Base-by-base conservation (phyloP, 805 yeast genomes). In the Candida coquimbonensis region DNA sequence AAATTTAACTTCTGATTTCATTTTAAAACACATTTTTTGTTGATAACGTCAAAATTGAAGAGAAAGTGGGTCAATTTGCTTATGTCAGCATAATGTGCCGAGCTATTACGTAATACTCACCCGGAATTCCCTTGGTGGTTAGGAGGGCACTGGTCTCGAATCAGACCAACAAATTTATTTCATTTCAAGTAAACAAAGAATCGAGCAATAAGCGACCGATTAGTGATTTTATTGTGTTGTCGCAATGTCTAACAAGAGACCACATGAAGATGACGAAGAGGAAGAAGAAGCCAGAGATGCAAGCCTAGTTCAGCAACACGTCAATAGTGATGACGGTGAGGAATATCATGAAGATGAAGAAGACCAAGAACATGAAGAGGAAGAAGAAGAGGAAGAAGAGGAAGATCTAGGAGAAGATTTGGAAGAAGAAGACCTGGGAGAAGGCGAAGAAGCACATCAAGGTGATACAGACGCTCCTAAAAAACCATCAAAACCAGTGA, bases 361-460 rank as follows among this genome's bases (percentile, higher is more conserved):
- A 9, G 62, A 48, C 25, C 63, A 46, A 11, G 63, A 54, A 13
- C 60, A 52, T 26, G 66, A 48, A 16, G 65, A 38, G 8, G 24
- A 36, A 39, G 67, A 43, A 48, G 70, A 54, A 3, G 63, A 42
- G 42, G 35, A 39, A 52, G 48, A 47, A 59, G 63, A 50, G 46
- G 59, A 59, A 50, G 59, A 50, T 40, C 60, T 47, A 39, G 61
- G 53, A 46, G 61, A 45, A 46, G 60, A 48, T 47, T 57, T 40
- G 53, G 49, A 38, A 40, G 52, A 43, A 27, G 57, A 44, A 43
- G 41, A 39, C 33, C 51, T 38, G 25, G 52, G 53, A 34, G 49
- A 43, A 27, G 49, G 46, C 13, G 44, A 47, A 35, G 40, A 31
- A 39, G 29, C 38, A 46, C 37, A 17, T 4, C 9, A 24, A 12